Base-by-base conservation (phyloP, 768 basidiomycete species). In the Mrakia blollopis region DNA sequence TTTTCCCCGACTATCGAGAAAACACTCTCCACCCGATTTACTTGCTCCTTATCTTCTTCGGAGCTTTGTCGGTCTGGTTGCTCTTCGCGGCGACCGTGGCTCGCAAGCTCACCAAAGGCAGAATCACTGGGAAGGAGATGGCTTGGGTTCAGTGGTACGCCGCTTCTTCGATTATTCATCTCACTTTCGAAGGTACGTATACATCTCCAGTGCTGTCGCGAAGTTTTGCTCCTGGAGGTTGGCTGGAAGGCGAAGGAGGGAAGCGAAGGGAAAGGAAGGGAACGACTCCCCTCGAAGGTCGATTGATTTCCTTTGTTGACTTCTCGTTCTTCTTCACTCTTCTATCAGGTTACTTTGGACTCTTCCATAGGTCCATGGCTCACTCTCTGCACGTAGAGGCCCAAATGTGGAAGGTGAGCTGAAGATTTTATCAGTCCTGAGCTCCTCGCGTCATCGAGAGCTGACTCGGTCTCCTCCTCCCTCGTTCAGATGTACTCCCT, bases 381-480 rank as follows among this genome's bases (percentile, higher is more conserved):
- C 37, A 37, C 30, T 78, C 77, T 5, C 74, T 37, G 3, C 35
- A 62, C 57, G 32, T 70, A 11, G 61, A 65, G 50, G 68, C 73
- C 8, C 63, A 78, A 61, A 78, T 78, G 77, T 78, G 77, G 77
- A 78, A 78, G n/a, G n/a, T n/a, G n/a, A n/a, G n/a, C n/a, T n/a
- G n/a, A n/a, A n/a, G n/a, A n/a, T n/a, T n/a, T n/a, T n/a, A n/a
- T n/a, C n/a, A n/a, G n/a, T n/a, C n/a, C n/a, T n/a, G n/a, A n/a
- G n/a, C n/a, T n/a, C n/a, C n/a, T n/a, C n/a, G n/a, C n/a, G n/a
- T n/a, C n/a, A n/a, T n/a, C n/a, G n/a, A n/a, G n/a, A n/a, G n/a
- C n/a, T n/a, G n/a, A n/a, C n/a, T n/a, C n/a, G n/a, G n/a, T n/a
- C n/a, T n/a, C n/a, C n/a, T n/a, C n/a, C n/a, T n/a, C n/a, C n/a